Evolutionary conservation across 2,329 filamentous ascomycete genomes (phyloP).

Genomic region (Cryphonectria carpinicola): DNA sequence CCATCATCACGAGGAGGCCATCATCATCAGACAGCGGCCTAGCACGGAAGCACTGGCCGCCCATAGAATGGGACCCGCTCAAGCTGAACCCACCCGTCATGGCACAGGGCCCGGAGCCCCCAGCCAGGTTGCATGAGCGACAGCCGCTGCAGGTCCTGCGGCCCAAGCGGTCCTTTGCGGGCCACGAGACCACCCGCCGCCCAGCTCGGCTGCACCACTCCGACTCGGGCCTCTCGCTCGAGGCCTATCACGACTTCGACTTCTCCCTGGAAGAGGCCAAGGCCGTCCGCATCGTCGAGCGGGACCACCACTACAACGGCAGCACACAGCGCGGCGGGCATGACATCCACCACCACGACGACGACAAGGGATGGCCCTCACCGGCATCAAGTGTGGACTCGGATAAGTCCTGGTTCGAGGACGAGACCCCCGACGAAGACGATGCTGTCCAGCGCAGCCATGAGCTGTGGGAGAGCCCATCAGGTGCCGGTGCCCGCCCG

Average conservation of each 20-base stretch:
- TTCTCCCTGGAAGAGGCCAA: conserved; percentile 37
- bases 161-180: conserved; percentile 22
- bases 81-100: conserved; percentile 39
- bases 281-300: conserved; percentile 18
- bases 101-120: conserved; percentile 12
- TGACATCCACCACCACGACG: conserved; percentile 10
- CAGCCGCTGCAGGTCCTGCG: conserved; percentile 16
- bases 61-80: conserved; percentile 40
- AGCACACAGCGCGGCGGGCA: conserved; percentile 2
- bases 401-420: conserved; percentile 28
- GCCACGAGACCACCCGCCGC: conserved; percentile 10
- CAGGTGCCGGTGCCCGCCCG: conserved; percentile 28
- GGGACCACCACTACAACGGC: background rate
- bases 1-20: background rate
- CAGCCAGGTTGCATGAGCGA: conserved; percentile 21
- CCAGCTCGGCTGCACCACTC: conserved; percentile 26
- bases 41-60: conserved; percentile 30
- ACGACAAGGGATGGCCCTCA: conserved; percentile 27
- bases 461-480: conserved; percentile 12
- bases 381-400: conserved; percentile 30
- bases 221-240: conserved; percentile 30
- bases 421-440: conserved; percentile 11
- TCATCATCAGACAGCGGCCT: conserved; percentile 1
- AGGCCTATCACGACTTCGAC: conserved; percentile 40
- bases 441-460: conserved; percentile 24